Percentiles rank a stretch among this genome's conserved stretches.
These are phyloP conservation scores for Teunomyces kruisii DNA, from an alignment of 805 yeast species.

Conservation along the genomic window DNA sequence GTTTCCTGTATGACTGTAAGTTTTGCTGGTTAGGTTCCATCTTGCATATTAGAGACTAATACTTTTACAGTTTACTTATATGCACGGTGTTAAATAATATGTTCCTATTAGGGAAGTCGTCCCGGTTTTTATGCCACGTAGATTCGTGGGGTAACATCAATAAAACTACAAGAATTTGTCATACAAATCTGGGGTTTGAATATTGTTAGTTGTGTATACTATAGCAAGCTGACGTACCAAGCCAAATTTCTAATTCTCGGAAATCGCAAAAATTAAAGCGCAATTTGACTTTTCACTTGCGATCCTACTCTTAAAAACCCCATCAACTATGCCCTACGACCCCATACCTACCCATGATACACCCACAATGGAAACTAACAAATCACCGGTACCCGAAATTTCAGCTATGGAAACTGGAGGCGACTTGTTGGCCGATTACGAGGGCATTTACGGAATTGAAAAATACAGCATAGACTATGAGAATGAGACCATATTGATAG, in stretches of 20 bases:
- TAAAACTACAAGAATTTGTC: too few species aligned
- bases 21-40: not conserved
- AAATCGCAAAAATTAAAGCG: not conserved
- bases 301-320: too few species aligned
- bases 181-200: too few species aligned
- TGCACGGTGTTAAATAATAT: too few species aligned
- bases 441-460: constrained; percentile 1
- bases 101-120: too few species aligned
- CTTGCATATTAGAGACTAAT: not conserved
- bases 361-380: not conserved
- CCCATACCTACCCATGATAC: not conserved
- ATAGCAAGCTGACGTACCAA: too few species aligned
- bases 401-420: not conserved
- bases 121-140: too few species aligned
- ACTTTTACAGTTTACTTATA: too few species aligned
- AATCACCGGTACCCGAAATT: not conserved
- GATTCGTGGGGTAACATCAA: too few species aligned
- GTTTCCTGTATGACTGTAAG: not conserved
- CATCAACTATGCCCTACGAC: not conserved
- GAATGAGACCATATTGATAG: constrained; percentile 29
- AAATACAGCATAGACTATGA: constrained; percentile 11
- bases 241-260: not conserved
- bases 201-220: too few species aligned
- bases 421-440: not conserved
- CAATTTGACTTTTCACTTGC: not conserved